Percentiles rank a stretch among this genome's conserved stretches.
phyloP scores from a whole-genome alignment of 805 yeast species.

The Candida krabiensis region DNA sequence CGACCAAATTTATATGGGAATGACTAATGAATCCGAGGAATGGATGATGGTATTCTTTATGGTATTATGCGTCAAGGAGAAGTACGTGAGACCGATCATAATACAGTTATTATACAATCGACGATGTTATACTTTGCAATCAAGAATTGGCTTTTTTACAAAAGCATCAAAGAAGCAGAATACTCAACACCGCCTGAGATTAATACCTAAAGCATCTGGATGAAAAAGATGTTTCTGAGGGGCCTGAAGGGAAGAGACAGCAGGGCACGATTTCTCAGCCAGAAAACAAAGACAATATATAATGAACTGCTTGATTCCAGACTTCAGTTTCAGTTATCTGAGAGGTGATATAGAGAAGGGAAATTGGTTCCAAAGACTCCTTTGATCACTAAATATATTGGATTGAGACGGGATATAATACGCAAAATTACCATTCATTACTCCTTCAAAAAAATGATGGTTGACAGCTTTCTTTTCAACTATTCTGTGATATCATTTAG shows the following conservation, averaged over 20 bases:
- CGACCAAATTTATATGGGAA: neutral
- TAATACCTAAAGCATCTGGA: too few species aligned
- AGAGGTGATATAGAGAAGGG: too few species aligned
- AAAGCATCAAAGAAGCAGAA: too few species aligned
- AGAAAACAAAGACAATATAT: neutral
- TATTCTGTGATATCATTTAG: conserved; percentile 34
- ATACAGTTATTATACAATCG: neutral
- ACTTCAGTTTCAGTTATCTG: too few species aligned
- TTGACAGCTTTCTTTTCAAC: conserved; percentile 43
- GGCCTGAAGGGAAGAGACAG: neutral
- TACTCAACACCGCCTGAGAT: too few species aligned
- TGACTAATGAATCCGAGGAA: neutral
- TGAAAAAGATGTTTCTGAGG: too few species aligned
- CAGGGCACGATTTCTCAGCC: neutral
- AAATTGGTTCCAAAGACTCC: neutral
- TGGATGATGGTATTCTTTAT: neutral
- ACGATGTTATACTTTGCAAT: neutral
- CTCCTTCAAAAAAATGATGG: conserved; percentile 17
- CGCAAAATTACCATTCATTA: neutral
- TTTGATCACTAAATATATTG: too few species aligned
- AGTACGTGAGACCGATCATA: neutral
- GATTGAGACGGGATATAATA: too few species aligned
- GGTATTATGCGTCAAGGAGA: neutral
- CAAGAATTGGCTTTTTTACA: neutral
- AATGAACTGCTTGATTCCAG: too few species aligned